Evolutionary conservation across 345 rosid species (phyloP), one percentile per base, ranked within the genome.

Genomic region (Aethionema arabicum): DNA sequence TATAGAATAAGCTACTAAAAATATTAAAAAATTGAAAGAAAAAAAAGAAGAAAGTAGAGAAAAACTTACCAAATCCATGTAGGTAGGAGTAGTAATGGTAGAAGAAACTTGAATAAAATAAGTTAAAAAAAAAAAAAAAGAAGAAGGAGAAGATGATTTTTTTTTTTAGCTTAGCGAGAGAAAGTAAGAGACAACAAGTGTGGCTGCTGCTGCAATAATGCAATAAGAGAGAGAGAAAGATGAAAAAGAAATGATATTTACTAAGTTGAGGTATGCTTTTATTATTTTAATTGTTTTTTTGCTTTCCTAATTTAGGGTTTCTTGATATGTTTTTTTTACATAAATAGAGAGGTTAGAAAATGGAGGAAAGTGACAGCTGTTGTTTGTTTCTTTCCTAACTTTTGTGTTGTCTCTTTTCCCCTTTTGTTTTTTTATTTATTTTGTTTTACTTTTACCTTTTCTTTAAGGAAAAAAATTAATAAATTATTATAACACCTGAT

Each of bases 301-400:
- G 56, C 73, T 79, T 77, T 32, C 79, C 82, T 70, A 52, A 61
- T 75, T 60, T 77, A 78, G 82, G 82, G 81, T 48, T 77, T 67
- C 50, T 42, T 63, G 63, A 63, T 55, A 62, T 70, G 43, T 32
- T 14, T 48, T 14, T 48, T 62, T 48, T 54, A 60, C 41, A 11
- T 31, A 8, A 6, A 33, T 32, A 47, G 63, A 66, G 36, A 31
- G 49, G 13, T 0, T 9, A 16, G 0, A 47, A 35, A 45, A 33
- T 50, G 32, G 53, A 51, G 42, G 62, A 61, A 69, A 55, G 51
- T 4, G 68, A 69, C 74, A 61, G 68, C 74, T 69, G 68, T 69
- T 69, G 21, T 45, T 68, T 68, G 53, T 53, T 53, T 53, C 52
- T 68, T 68, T 52, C 29, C 49, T 68, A 35, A 51, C 66, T 60